Evolutionary conservation across 148 eudicot species (phyloP).

Genomic region (Chenopodium suecicum): DNA sequence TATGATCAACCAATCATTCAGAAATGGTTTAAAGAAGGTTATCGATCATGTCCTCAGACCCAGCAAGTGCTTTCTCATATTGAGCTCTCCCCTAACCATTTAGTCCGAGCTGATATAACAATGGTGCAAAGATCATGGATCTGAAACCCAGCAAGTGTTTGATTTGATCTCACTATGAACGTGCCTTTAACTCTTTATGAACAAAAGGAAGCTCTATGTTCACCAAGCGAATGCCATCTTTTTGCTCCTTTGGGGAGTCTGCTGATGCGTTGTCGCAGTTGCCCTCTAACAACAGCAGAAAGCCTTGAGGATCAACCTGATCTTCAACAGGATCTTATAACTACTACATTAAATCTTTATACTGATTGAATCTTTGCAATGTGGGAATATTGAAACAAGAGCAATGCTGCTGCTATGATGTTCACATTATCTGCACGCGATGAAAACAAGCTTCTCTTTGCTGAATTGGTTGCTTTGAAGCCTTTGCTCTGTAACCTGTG

Average conservation of each 20-base stretch:
- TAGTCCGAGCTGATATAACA: conserved; percentile 61
- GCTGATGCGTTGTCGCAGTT: conserved; percentile 38
- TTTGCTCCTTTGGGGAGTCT: conserved; percentile 44
- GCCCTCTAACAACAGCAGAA: conserved; percentile 25
- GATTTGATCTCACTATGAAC: conserved; percentile 14
- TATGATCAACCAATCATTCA: conserved; percentile 71
- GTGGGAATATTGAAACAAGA: conserved; percentile 37
- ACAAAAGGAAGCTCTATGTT: conserved; percentile 56
- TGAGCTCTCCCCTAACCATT: conserved; percentile 58
- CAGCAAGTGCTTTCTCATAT: conserved; percentile 69
- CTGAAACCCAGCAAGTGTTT: conserved; percentile 18
- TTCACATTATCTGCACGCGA: conserved; percentile 50
- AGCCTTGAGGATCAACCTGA: conserved; percentile 31
- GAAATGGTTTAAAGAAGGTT: conserved; percentile 65
- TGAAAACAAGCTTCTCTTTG: conserved; percentile 39
- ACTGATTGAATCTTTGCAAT: conserved; percentile 40
- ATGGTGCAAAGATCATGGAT: conserved; percentile 62
- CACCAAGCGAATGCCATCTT: conserved; percentile 39
- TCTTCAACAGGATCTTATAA: conserved; percentile 50
- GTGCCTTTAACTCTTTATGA: conserved; percentile 52
- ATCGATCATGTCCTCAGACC: conserved; percentile 64
- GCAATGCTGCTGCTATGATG: conserved; percentile 53
- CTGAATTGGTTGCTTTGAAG: conserved; percentile 36
- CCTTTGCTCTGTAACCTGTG: conserved; percentile 54
- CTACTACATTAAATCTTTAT: conserved; percentile 46